These are phyloP conservation scores for Bruguiera hainesii DNA, from an alignment of 441 rosid genomes.

Conservation along the genomic window DNA sequence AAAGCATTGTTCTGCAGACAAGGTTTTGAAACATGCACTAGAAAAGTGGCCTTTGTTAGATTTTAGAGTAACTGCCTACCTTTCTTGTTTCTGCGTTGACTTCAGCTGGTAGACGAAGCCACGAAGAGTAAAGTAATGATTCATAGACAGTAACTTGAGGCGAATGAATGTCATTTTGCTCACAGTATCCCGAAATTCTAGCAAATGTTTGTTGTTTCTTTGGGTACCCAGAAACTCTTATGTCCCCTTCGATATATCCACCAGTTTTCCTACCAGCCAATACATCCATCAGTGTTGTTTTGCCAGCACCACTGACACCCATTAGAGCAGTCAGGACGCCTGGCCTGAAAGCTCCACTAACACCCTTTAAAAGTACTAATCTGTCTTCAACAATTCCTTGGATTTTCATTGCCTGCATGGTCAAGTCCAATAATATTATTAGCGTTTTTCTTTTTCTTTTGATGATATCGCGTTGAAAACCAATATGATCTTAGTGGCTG, in stretches of 20 bases:
- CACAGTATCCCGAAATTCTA: slow-evolving; percentile 69
- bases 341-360: slow-evolving; percentile 71
- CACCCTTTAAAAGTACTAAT: slow-evolving; percentile 53
- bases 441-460: background rate
- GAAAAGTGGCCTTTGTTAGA: no score
- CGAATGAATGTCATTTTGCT: slow-evolving; percentile 73
- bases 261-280: slow-evolving; percentile 72
- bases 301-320: slow-evolving; percentile 83
- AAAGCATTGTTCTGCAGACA: no score
- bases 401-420: background rate
- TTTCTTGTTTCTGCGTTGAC: slow-evolving; percentile 42
- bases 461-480: background rate
- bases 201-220: slow-evolving; percentile 73
- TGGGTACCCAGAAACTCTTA: slow-evolving; percentile 60
- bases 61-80: slow-evolving; percentile 26
- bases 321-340: slow-evolving; percentile 75
- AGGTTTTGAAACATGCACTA: no score
- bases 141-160: slow-evolving; percentile 51
- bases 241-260: slow-evolving; percentile 57
- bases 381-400: slow-evolving; percentile 47
- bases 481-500: background rate
- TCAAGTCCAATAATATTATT: background rate
- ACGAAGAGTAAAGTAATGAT: slow-evolving; percentile 64
- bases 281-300: slow-evolving; percentile 79
- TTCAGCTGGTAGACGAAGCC: slow-evolving; percentile 58